Conservation (phyloP, 2,329 filamentous ascomycete species). For the Trichophyton simii region DNA sequence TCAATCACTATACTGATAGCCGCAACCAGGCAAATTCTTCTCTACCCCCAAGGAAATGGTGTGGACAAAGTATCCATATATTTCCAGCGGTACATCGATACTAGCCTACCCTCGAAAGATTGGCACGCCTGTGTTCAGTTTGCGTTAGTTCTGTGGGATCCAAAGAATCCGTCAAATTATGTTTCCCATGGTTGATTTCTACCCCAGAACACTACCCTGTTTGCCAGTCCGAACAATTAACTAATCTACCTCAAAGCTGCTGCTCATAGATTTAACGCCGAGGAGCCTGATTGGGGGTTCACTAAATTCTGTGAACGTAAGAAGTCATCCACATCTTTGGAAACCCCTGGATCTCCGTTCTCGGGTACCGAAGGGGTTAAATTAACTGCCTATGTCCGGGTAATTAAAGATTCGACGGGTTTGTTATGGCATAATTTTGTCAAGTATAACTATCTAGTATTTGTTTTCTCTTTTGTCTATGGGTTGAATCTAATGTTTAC, state of each 20-base stretch:
- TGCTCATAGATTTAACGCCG: slow-evolving; percentile 87
- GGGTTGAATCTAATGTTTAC: slow-evolving; percentile 33
- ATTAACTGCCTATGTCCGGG: slow-evolving; percentile 37
- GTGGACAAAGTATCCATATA: slow-evolving; percentile 91
- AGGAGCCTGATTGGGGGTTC: slow-evolving; percentile 97
- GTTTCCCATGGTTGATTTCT: slow-evolving; percentile 50
- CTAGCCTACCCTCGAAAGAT: slow-evolving; percentile 59
- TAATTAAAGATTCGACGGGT: slow-evolving; percentile 38
- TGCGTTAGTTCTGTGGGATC: slow-evolving; percentile 85
- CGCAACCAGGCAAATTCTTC: slow-evolving; percentile 63
- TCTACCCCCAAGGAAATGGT: slow-evolving; percentile 92
- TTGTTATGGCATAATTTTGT: slow-evolving; percentile 38
- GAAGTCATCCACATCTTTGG: slow-evolving; percentile 65
- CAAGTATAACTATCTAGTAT: slow-evolving; percentile 22
- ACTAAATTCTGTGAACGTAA: slow-evolving; percentile 83
- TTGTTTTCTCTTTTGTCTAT: background rate
- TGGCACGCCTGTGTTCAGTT: slow-evolving; percentile 98
- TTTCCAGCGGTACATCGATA: slow-evolving; percentile 76
- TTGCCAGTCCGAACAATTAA: background rate
- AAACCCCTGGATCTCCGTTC: slow-evolving; percentile 48
- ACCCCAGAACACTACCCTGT: background rate
- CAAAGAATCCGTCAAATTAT: slow-evolving; percentile 74
- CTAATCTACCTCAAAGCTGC: slow-evolving; percentile 40
- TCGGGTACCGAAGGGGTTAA: slow-evolving; percentile 37
- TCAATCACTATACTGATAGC: background rate